Base-by-base conservation (phyloP, 2,329 filamentous ascomycete genomes). In the Colletotrichum shisoi region DNA sequence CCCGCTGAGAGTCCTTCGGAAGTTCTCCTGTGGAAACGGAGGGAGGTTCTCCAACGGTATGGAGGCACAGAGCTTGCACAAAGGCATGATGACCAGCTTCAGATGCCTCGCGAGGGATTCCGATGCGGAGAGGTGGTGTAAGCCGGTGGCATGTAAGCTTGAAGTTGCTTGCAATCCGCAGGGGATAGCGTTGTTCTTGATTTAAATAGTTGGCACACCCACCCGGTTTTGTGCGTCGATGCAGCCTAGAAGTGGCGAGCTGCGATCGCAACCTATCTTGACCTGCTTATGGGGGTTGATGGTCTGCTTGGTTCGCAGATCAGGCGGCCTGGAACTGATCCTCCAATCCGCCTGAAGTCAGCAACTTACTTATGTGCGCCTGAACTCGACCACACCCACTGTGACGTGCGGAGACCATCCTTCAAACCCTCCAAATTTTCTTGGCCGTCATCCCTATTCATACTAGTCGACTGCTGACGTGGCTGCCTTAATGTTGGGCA, bases 31-130 rank as follows among this genome's bases (percentile, higher is more conserved):
- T 5, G 60, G 60, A 12, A 63, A 67, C 9, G 60, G 53, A 15
- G 53, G 60, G n/a, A 67, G 64, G n/a, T 63, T 46, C 19, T 45
- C 24, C 24, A 58, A 42, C 11, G 31, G 40, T 21, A 67, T 44
- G 4, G 53, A 67, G 11, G 21, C 19, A 12, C 60, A 54, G 0
- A 63, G 53, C 5, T 54, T 24, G 19, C 60, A 63, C 13, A 67
- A 53, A 5, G 13, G 12, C 60, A 63, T 67, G 24, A 4, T 31
- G n/a, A 11, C 31, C 31, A 4, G 21, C 13, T 34, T 17, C 8
- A 8, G 24, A 6, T 15, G 21, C 19, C 31, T 51, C 4, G 3
- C 31, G 17, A 27, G 5, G 15, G 17, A 9, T 13, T 19, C n/a
- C 19, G 45, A 40, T 5, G 13, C 24, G 4, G 15, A 19, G 3